A percentile compares a stretch with the other conserved stretches of the same genome.
These are phyloP conservation scores for Fusarium abutilonis DNA, from an alignment of 2,329 filamentous ascomycete genomes.

Conservation along the genomic window DNA sequence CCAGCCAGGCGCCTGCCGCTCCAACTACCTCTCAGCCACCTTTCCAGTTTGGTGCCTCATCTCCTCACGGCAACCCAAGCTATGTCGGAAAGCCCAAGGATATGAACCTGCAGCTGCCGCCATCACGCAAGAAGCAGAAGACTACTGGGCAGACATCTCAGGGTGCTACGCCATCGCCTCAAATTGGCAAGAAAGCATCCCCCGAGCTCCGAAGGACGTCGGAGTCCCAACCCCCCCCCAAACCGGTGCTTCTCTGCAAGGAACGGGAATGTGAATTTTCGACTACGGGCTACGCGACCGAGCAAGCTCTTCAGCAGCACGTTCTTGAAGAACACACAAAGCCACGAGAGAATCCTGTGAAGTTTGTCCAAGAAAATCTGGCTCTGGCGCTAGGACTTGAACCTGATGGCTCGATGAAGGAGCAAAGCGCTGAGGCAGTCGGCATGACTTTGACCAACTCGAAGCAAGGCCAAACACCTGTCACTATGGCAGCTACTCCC, in stretches of 20 bases:
- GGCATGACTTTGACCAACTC: conserved; percentile 56
- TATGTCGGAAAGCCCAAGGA: conserved; percentile 64
- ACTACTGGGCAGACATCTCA: conserved; percentile 53
- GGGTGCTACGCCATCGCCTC: conserved; percentile 58
- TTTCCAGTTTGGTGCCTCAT: conserved; percentile 64
- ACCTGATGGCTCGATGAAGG: conserved; percentile 56
- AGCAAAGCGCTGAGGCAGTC: conserved; percentile 48
- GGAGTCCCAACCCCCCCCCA: conserved; percentile 48
- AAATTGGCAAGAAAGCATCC: conserved; percentile 58
- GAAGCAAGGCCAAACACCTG: conserved; percentile 60
- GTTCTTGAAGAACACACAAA: conserved; percentile 68
- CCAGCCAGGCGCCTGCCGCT: conserved; percentile 62
- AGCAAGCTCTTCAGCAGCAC: conserved; percentile 64
- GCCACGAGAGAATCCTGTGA: conserved; percentile 64
- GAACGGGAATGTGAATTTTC: conserved; percentile 65
- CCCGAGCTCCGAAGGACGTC: conserved; percentile 55
- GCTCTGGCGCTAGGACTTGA: conserved; percentile 62
- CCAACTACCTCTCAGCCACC: conserved; percentile 67
- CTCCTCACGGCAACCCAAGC: conserved; percentile 68
- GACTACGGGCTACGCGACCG: conserved; percentile 60
- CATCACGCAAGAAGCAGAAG: conserved; percentile 67
- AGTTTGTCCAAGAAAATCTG: conserved; percentile 63
- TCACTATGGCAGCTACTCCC: conserved; percentile 56
- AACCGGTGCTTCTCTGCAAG: conserved; percentile 60
- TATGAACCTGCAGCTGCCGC: conserved; percentile 66